Base-by-base conservation (phyloP, 352 stramenopile genomes). In the Globisporangium iwayamae region DNA sequence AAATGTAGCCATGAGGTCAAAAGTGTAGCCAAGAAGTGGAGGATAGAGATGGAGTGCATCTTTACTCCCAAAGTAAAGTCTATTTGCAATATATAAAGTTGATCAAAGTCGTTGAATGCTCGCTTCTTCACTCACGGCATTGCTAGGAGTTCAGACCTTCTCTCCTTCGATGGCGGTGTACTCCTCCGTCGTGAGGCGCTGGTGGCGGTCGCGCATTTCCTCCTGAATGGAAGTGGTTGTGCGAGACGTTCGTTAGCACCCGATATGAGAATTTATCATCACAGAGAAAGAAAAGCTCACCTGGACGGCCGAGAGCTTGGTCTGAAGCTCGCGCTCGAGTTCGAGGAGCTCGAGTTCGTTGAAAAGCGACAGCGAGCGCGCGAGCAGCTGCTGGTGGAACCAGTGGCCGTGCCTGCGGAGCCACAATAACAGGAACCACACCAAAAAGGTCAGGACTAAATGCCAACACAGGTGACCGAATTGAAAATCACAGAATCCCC, bases 331-430 rank as follows among this genome's bases (percentile, higher is more conserved):
- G 56, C 59, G 71, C 56, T 89, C 71, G 60, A 86, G 69, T 14
- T 76, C 64, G 0, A 74, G 32, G 28, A 88, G 73, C 58, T 87
- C 76, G 0, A 75, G 48, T 10, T 81, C 74, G 20, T 74, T 68
- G 11, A 83, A 66, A 20, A 89, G 76, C 38, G 72, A 14, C 32
- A 89, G 70, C 43, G 78, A 89, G 38, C 78, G 74, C 28, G 71
- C 65, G 43, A 91, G 66, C 0, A 90, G 71, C 43, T 76, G 75
- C n/a, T 80, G 64, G 69, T 89, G 79, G 67, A 89, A 75, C 79
- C 78, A 90, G 63, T 86, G 76, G 5, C 81, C 78, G 28, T 90
- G 73, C 54, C 81, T 90, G 25, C 3, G 6, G 22, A 3, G 13
- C 13, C 13, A 47, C 25, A 28, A 14, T 32, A 6, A 13, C 45